Percentiles rank a stretch among this genome's conserved stretches.
Evolutionary conservation across 2,329 filamentous ascomycete species (phyloP).

Genomic region (Biscogniauxia marginata): DNA sequence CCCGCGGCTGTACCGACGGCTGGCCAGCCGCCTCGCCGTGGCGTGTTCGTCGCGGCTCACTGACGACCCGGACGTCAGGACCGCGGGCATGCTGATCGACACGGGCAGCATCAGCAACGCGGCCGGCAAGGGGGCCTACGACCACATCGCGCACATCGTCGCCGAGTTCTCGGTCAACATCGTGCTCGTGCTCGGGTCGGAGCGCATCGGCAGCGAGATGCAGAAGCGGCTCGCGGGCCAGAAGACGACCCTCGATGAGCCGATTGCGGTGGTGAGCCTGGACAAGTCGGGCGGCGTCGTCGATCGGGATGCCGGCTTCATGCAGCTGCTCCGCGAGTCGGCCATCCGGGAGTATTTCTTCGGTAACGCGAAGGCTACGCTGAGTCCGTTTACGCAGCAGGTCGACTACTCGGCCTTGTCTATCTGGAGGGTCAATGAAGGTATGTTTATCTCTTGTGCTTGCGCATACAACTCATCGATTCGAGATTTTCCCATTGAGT

Average conservation of each 20-base stretch:
- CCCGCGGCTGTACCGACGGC: constrained; percentile 66
- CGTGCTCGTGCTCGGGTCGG: constrained; percentile 78
- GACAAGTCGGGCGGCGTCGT: constrained; percentile 85
- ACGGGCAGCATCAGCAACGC: constrained; percentile 67
- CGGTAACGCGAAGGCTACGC: constrained; percentile 69
- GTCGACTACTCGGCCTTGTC: constrained; percentile 73
- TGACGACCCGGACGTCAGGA: constrained; percentile 69
- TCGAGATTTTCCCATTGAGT: too few species aligned
- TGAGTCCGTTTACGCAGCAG: constrained; percentile 85
- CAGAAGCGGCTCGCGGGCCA: constrained; percentile 62
- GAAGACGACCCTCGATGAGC: constrained; percentile 59
- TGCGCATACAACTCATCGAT: not conserved
- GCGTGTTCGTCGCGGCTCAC: constrained; percentile 74
- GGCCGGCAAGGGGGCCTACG: constrained; percentile 65
- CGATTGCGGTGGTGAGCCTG: constrained; percentile 72
- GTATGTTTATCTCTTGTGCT: constrained; percentile 40
- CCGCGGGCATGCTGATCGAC: constrained; percentile 82
- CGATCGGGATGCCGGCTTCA: constrained; percentile 69
- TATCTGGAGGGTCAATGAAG: constrained; percentile 68
- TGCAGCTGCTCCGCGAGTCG: constrained; percentile 71
- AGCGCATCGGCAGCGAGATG: constrained; percentile 73
- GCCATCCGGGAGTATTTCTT: constrained; percentile 94
- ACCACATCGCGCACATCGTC: constrained; percentile 75
- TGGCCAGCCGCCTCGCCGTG: constrained; percentile 75
- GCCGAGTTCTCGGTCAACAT: constrained; percentile 67